These are phyloP conservation scores for Pythium aquatile DNA, from an alignment of 352 stramenopile species.

Conservation along the genomic window DNA sequence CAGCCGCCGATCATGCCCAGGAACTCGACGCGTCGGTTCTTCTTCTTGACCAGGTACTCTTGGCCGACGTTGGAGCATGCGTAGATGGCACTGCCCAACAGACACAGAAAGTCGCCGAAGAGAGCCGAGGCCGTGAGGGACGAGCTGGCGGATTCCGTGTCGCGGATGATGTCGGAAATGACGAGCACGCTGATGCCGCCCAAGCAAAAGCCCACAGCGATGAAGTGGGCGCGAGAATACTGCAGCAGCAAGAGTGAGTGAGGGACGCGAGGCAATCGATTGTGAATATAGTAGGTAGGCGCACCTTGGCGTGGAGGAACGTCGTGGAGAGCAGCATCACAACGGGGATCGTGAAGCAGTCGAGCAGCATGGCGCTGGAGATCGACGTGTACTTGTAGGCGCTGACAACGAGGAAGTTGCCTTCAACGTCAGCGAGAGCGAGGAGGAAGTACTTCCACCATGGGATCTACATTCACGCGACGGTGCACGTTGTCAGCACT, in stretches of 20 bases:
- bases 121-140: constrained; percentile 44
- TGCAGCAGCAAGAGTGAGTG: constrained; percentile 15
- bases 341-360: constrained; percentile 95
- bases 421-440: constrained; percentile 93
- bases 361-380: constrained; percentile 94
- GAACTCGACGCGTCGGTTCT: constrained; percentile 88
- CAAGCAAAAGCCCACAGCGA: constrained; percentile 84
- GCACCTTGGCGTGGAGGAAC: constrained; percentile 78
- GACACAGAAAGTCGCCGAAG: constrained; percentile 90
- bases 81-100: constrained; percentile 92
- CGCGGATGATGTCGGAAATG: constrained; percentile 76
- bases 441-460: constrained; percentile 91
- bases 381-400: constrained; percentile 96
- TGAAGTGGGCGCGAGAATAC: constrained; percentile 73
- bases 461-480: constrained; percentile 36
- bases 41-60: constrained; percentile 85
- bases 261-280: constrained; percentile 28
- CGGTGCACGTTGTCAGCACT: background rate
- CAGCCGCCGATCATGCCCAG: constrained; percentile 93
- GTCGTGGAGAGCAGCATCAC: constrained; percentile 92
- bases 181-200: constrained; percentile 80
- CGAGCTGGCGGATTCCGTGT: constrained; percentile 20
- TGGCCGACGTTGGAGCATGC: constrained; percentile 91
- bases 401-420: constrained; percentile 94
- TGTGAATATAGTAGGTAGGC: constrained; percentile 31